Evolutionary conservation across 495 filamentous ascomycete genomes (phyloP).

Genomic region (Sabuloglossum arenarium): DNA sequence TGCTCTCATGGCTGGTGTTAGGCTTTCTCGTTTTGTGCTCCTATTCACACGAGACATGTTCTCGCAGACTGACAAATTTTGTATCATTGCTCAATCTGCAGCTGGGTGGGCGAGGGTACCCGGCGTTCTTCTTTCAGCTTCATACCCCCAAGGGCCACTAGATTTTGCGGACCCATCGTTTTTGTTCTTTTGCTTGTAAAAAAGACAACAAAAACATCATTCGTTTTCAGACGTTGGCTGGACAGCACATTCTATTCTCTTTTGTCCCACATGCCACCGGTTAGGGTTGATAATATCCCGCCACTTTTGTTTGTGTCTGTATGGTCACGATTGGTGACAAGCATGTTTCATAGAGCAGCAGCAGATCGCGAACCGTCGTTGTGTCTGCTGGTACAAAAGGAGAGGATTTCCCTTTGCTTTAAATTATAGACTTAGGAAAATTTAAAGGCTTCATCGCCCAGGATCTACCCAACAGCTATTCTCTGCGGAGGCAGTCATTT

Average conservation of each 20-base stretch:
- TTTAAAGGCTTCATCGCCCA: neutral
- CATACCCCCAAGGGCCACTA: constrained; percentile 1
- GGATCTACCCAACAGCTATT: neutral
- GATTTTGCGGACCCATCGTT: neutral
- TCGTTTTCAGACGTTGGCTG: neutral
- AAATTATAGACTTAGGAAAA: neutral
- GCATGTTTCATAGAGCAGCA: neutral
- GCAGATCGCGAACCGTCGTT: neutral
- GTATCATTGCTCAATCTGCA: neutral
- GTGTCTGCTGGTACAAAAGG: neutral
- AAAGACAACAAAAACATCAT: neutral
- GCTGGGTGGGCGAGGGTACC: constrained; percentile 1
- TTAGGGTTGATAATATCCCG: neutral
- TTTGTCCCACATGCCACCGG: neutral
- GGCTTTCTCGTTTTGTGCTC: neutral
- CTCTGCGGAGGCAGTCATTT: neutral
- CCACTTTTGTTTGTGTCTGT: neutral
- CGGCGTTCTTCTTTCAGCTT: constrained; percentile 1
- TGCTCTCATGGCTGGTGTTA: neutral
- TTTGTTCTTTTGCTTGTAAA: neutral
- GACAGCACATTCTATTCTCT: neutral
- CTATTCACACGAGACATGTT: neutral
- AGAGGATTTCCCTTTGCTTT: neutral
- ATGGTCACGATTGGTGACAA: neutral
- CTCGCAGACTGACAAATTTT: neutral